Conservation (phyloP, 345 rosid genomes). For the Aurinia saxatilis region DNA sequence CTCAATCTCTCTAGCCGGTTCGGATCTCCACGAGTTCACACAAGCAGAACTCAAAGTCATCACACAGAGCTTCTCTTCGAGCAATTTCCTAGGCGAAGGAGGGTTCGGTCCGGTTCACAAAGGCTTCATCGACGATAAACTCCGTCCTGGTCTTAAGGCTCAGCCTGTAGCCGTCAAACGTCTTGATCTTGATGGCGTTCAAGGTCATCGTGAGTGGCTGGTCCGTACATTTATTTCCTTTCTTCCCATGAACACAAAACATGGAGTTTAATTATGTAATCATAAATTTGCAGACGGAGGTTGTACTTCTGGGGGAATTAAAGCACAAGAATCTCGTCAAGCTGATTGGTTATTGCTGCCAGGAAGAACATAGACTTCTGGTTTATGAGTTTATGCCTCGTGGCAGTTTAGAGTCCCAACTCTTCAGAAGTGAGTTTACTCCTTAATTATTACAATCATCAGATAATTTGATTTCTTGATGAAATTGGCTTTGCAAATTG, state of each 20-base stretch:
- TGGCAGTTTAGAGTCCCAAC: constrained; percentile 86
- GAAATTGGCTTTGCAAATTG: constrained; percentile 20
- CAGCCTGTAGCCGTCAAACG: constrained; percentile 86
- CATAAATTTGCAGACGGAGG: constrained; percentile 50
- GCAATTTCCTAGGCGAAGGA: constrained; percentile 76
- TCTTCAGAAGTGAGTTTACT: constrained; percentile 59
- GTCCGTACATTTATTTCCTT: constrained; percentile 34
- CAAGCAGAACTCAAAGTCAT: constrained; percentile 61
- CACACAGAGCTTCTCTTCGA: constrained; percentile 66
- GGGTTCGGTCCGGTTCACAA: constrained; percentile 91
- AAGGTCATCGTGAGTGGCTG: constrained; percentile 91
- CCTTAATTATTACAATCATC: background rate
- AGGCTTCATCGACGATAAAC: constrained; percentile 80
- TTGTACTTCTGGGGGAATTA: constrained; percentile 68
- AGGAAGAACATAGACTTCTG: constrained; percentile 77
- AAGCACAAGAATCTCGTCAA: constrained; percentile 79
- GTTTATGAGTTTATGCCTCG: too few species aligned
- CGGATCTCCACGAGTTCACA: constrained; percentile 67
- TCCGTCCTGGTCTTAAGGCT: constrained; percentile 63
- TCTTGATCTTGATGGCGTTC: constrained; percentile 66
- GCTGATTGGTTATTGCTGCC: constrained; percentile 77
- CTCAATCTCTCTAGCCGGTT: constrained; percentile 73
- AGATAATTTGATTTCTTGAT: background rate
- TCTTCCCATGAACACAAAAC: background rate
- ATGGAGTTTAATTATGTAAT: background rate